A percentile compares a stretch with the other conserved stretches of the same genome.
Conservation (phyloP, 1,284 basidiomycete genomes). For the Naganishia cerealis region DNA sequence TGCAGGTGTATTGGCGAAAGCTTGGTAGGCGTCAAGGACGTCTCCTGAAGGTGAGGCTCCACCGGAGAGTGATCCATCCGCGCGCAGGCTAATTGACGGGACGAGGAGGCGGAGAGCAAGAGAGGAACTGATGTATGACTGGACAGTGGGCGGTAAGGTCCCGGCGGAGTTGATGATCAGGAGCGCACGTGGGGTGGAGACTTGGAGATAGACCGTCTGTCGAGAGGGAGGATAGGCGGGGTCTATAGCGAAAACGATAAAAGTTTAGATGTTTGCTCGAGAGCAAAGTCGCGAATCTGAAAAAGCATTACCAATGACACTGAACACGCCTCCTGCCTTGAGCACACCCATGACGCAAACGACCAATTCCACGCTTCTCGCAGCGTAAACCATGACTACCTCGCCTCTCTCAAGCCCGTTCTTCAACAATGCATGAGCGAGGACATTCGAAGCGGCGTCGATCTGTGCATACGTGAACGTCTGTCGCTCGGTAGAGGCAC, state of each 20-base stretch:
- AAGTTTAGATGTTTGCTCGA: background rate
- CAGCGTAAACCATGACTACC: slow-evolving; percentile 98
- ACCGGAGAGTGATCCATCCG: slow-evolving; percentile 67
- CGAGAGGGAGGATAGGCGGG: slow-evolving; percentile 93
- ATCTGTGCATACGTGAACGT: slow-evolving; percentile 80
- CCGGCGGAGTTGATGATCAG: slow-evolving; percentile 91
- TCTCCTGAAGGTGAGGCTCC: slow-evolving; percentile 44
- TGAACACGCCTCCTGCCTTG: slow-evolving; percentile 96
- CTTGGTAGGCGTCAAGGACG: slow-evolving; percentile 57
- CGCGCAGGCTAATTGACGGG: slow-evolving; percentile 77
- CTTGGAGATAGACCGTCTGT: slow-evolving; percentile 93
- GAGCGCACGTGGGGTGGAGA: slow-evolving; percentile 89
- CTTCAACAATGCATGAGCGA: slow-evolving; percentile 86
- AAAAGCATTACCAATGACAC: slow-evolving; percentile 76
- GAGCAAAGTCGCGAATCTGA: slow-evolving; percentile 19
- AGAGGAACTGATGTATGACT: slow-evolving; percentile 77
- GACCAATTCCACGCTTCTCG: slow-evolving; percentile 92
- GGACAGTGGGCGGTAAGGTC: slow-evolving; percentile 73
- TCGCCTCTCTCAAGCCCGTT: slow-evolving; percentile 88
- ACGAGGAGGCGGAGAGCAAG: slow-evolving; percentile 88
- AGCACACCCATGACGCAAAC: slow-evolving; percentile 96
- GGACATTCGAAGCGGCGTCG: slow-evolving; percentile 79
- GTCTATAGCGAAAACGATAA: slow-evolving; percentile 59
- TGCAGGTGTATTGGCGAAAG: slow-evolving; percentile 56
- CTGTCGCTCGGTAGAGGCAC: slow-evolving; percentile 56